These are phyloP conservation scores for Yamadazyma dendronema DNA, from an alignment of 1,139 yeast genomes.

Conservation along the genomic window DNA sequence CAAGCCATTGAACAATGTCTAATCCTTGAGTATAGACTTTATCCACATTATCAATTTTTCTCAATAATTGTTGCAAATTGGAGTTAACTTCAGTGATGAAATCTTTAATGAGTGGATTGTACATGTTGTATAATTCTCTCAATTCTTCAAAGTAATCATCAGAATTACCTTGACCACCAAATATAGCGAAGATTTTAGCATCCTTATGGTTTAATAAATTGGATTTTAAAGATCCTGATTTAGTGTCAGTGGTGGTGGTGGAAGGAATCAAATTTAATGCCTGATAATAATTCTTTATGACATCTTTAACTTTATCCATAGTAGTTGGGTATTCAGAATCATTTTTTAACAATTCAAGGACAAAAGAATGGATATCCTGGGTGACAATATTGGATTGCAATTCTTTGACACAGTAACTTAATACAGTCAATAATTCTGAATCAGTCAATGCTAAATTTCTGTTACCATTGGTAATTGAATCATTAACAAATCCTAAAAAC, in stretches of 20 bases:
- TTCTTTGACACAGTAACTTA: slow-evolving; percentile 69
- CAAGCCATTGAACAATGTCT: slow-evolving; percentile 84
- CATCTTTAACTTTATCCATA: slow-evolving; percentile 62
- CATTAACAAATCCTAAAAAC: slow-evolving; percentile 64
- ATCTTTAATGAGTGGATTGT: slow-evolving; percentile 72
- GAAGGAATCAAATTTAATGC: slow-evolving; percentile 35
- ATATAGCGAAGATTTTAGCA: slow-evolving; percentile 76
- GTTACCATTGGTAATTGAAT: slow-evolving; percentile 23
- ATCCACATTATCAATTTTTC: slow-evolving; percentile 72
- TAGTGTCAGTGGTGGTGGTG: slow-evolving; percentile 39
- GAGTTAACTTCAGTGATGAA: slow-evolving; percentile 69
- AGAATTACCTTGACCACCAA: slow-evolving; percentile 99
- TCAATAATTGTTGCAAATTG: slow-evolving; percentile 65
- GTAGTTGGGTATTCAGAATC: slow-evolving; percentile 63
- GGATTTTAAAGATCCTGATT: slow-evolving; percentile 33
- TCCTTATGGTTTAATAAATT: slow-evolving; percentile 47
- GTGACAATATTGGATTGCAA: slow-evolving; percentile 72
- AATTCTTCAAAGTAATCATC: slow-evolving; percentile 97
- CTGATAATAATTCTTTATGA: slow-evolving; percentile 72
- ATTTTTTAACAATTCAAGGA: slow-evolving; percentile 61
- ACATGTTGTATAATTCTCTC: slow-evolving; percentile 75
- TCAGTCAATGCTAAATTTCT: slow-evolving; percentile 50
- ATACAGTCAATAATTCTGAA: slow-evolving; percentile 68
- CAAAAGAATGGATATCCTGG: slow-evolving; percentile 83
- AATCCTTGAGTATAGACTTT: slow-evolving; percentile 93